Base-by-base conservation (phyloP, 2,329 filamentous ascomycete species). In the Botrytis medusae region DNA sequence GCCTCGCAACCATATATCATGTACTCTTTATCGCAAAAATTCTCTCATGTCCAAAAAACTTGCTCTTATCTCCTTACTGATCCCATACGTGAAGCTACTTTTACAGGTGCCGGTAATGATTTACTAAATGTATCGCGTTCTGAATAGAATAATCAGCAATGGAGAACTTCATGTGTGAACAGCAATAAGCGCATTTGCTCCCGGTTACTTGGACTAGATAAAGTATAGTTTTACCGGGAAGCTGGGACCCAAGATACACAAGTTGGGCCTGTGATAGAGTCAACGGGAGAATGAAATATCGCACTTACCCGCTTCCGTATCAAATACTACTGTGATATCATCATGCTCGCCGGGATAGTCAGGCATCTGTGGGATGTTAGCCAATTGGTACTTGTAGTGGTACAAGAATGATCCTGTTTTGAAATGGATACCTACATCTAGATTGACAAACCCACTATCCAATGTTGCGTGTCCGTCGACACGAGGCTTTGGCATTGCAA, bases 271-370 rank as follows among this genome's bases (percentile, higher is more conserved):
- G n/a, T 29, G 25, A 37, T 72, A 54, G 51, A n/a, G 37, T 29
- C 12, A 42, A 42, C 0, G 46, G 29, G 46, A 72, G 51, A 60
- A 44, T 20, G 34, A 44, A 54, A 42, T 5, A 37, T 59, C 29
- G 62, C 32, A 72, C 79, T 71, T 78, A 81, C 79, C 77, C 79
- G 87, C 85, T 81, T 93, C 92, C 63, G 87, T 91, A 76, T 97
- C 94, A 85, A 98, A 98, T 74, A 91, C 83, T 79, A 98, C 91
- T 18, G 91, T 88, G 77, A 98, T 93, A 83, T 98, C 95, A 81
- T 97, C 95, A 82, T 97, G 94, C 83, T 97, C 95, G 69, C 93
- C 93, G 1, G 94, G 93, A 82, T 97, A 93, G 78, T 97, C 94
- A 29, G 94, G 91, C 82, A 94, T 89, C 71, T 72, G 29, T n/a